Conservation (phyloP, 2,329 filamentous ascomycete species). For the Botrytis cinerea region DNA sequence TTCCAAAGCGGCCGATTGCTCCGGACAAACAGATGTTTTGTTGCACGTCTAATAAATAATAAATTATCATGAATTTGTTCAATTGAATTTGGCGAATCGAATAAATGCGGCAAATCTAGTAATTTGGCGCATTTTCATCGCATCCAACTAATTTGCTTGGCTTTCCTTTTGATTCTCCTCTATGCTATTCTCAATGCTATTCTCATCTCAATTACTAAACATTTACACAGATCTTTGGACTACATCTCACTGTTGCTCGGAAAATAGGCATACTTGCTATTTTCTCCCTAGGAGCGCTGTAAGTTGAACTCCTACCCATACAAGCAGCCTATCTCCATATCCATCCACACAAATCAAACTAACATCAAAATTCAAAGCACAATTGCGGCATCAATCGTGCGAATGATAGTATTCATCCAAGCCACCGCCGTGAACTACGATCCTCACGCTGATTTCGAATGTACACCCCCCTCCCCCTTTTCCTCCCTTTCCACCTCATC, state of each 20-base stretch:
- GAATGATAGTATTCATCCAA: constrained; percentile 22
- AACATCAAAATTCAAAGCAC: not conserved
- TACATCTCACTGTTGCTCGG: constrained; percentile 3
- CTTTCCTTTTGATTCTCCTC: not conserved
- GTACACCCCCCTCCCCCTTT: not conserved
- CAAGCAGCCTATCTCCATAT: rapidly evolving
- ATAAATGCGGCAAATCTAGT: not conserved
- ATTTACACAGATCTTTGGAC: not conserved
- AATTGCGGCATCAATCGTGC: constrained; percentile 16
- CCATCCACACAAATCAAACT: not conserved
- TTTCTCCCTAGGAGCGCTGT: constrained; percentile 21
- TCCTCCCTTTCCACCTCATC: not conserved
- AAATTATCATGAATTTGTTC: not conserved
- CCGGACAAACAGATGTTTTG: not conserved
- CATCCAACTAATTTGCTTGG: not conserved
- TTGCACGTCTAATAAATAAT: constrained; percentile 9
- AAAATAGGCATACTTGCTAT: constrained; percentile 22
- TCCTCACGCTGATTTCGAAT: constrained; percentile 20
- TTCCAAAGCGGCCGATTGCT: not conserved
- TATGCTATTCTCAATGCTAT: too few species aligned
- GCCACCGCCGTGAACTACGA: constrained; percentile 19
- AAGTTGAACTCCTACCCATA: not conserved
- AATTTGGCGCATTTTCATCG: not conserved
- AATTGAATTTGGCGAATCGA: not conserved
- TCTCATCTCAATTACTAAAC: not conserved